phyloP scores from a whole-genome alignment of 1,284 basidiomycete species.

The Trametes polyzona region DNA sequence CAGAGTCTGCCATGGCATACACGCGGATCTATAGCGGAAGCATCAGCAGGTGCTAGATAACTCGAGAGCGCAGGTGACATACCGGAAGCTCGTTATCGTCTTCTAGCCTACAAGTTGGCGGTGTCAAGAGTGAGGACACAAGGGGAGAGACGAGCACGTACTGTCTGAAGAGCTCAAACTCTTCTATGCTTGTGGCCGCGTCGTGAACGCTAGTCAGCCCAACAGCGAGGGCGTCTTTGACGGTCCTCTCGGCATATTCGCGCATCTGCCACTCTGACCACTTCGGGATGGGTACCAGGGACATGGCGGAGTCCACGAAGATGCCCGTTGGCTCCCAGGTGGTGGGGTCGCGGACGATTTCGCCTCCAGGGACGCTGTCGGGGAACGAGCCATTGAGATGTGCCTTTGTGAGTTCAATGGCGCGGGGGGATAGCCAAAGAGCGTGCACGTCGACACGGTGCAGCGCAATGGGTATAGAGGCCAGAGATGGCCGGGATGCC shows the following conservation, averaged over 20 bases:
- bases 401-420: constrained; percentile 68
- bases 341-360: constrained; percentile 12
- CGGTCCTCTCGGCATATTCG: constrained; percentile 65
- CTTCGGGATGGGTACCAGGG: constrained; percentile 65
- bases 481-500: constrained; percentile 66
- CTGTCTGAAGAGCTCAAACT: constrained; percentile 72
- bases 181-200: constrained; percentile 58
- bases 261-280: constrained; percentile 63
- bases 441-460: constrained; percentile 84
- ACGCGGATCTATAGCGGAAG: constrained; percentile 58
- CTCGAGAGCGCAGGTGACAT: constrained; percentile 26
- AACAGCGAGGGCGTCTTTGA: constrained; percentile 68
- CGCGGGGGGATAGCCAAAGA: constrained; percentile 78
- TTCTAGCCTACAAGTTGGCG: constrained; percentile 38
- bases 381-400: constrained; percentile 66
- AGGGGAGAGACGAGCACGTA: constrained; percentile 31
- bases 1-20: constrained; percentile 74
- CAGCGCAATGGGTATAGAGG: constrained; percentile 70
- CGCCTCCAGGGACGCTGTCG: constrained; percentile 7
- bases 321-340: constrained; percentile 34
- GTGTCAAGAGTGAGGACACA: neutral
- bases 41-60: neutral
- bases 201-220: constrained; percentile 89
- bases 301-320: constrained; percentile 76
- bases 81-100: constrained; percentile 68